These are phyloP conservation scores for Lipomyces mesembrius DNA, from an alignment of 805 yeast species.

Conservation along the genomic window DNA sequence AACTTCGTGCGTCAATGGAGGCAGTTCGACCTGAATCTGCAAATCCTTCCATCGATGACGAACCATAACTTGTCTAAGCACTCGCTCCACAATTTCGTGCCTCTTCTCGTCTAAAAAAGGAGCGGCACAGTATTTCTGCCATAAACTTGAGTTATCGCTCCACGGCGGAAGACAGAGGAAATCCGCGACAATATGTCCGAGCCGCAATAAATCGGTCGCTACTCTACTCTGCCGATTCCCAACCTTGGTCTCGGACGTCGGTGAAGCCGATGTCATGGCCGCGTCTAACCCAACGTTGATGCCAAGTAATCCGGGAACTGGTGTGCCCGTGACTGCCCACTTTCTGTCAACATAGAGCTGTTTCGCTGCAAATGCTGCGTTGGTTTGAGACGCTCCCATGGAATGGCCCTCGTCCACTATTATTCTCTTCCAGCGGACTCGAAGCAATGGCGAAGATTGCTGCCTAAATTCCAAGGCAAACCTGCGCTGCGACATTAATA, in stretches of 20 bases:
- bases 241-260: slow-evolving; percentile 29
- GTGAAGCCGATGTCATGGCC: slow-evolving; percentile 49
- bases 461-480: slow-evolving; percentile 50
- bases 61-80: slow-evolving; percentile 57
- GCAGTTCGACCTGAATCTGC: slow-evolving; percentile 59
- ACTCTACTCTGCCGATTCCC: slow-evolving; percentile 36
- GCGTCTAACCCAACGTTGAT: slow-evolving; percentile 46
- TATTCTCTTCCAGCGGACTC: slow-evolving; percentile 66
- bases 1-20: slow-evolving; percentile 62
- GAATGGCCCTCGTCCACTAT: slow-evolving; percentile 80
- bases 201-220: slow-evolving; percentile 54
- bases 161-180: slow-evolving; percentile 67
- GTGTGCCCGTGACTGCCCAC: slow-evolving; percentile 80
- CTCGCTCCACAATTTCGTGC: slow-evolving; percentile 44
- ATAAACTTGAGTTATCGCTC: slow-evolving; percentile 52
- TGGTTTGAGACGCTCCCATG: slow-evolving; percentile 58
- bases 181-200: slow-evolving; percentile 58
- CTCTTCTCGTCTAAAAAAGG: slow-evolving; percentile 51
- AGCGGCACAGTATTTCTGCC: slow-evolving; percentile 54
- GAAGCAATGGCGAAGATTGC: slow-evolving; percentile 48
- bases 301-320: slow-evolving; percentile 69
- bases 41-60: slow-evolving; percentile 62
- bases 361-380: slow-evolving; percentile 56
- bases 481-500: slow-evolving; percentile 55
- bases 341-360: slow-evolving; percentile 60